Evolutionary conservation across 2,329 filamentous ascomycete species (phyloP).

Genomic region (Aspergillus calidoustus): DNA sequence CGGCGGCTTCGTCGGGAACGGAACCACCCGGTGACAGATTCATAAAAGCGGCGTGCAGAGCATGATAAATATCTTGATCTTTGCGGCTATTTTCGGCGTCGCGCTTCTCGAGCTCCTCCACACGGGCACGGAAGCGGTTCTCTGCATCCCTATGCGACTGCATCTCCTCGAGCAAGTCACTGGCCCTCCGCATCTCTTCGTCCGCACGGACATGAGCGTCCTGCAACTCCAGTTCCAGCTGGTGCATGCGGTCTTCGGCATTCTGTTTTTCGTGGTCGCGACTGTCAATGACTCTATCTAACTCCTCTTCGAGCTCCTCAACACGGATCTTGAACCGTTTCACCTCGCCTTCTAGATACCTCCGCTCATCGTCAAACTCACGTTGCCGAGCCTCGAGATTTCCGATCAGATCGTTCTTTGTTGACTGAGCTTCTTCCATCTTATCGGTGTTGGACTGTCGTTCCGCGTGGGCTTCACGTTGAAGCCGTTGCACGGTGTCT

Average conservation of each 20-base stretch:
- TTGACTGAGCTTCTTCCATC: constrained; percentile 84
- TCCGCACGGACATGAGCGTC: constrained; percentile 55
- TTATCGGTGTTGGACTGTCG: constrained; percentile 65
- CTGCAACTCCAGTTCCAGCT: constrained; percentile 73
- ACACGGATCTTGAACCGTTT: constrained; percentile 74
- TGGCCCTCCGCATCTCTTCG: constrained; percentile 46
- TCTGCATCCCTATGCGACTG: constrained; percentile 59
- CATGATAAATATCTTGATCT: constrained; percentile 57
- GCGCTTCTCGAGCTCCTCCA: constrained; percentile 56
- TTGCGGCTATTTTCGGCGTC: constrained; percentile 57
- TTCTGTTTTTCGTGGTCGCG: constrained; percentile 79
- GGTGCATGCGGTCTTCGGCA: constrained; percentile 69
- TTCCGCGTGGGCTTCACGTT: constrained; percentile 69
- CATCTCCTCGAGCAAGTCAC: constrained; percentile 60
- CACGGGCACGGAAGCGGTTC: constrained; percentile 39
- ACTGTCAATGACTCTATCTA: constrained; percentile 81
- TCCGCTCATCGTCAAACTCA: constrained; percentile 85
- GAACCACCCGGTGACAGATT: constrained; percentile 61
- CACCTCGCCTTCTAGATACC: constrained; percentile 79
- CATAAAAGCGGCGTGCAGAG: constrained; percentile 63
- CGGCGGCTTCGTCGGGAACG: constrained; percentile 60
- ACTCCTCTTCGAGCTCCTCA: constrained; percentile 89
- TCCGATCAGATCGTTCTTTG: constrained; percentile 89
- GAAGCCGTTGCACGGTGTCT: constrained; percentile 67
- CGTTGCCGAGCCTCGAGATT: constrained; percentile 92